Base-by-base conservation (phyloP, 257 asterid genomes). In the Plantago elongata region DNA sequence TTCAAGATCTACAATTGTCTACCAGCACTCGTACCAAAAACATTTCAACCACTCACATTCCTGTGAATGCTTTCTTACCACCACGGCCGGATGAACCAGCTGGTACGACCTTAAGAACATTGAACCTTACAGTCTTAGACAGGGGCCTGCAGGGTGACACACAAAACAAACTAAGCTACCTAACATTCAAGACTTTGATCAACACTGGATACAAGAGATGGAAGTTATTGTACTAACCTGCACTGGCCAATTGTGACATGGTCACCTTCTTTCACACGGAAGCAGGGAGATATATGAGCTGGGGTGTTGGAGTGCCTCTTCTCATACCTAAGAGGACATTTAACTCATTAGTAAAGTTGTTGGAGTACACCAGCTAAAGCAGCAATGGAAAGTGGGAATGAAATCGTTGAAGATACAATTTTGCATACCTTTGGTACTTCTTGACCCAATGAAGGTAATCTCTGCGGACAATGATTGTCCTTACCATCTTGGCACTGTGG, bases 41-140 rank as follows among this genome's bases (percentile, higher is more conserved):
- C 5, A 34, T 34, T 34, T 7, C 40, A 34, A 34, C 7, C 40
- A 63, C 61, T 84, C 84, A 87, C 76, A 84, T 69, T 54, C 89
- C 95, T 4, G 87, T 71, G 17, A 89, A 89, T 3, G 96, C 96
- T 80, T 89, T 89, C 88, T 89, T 89, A 17, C 96, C 96, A n/a
- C 61, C 96, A n/a, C 61, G 78, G n/a, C 83, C 82, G 16, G 95
- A 76, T 45, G 96, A 81, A 45, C 96, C 96, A 44, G 95, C 96
- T 43, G 96, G 95, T 51, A 80, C 15, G 47, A 85, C 96, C 81
- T 88, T 88, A 54, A 88, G 74, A 15, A 88, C 96, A 40, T 88
- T 88, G 60, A 88, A 88, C 77, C 96, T 76, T 59, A 88, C 96
- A 0, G 96, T 88, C 60, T 88, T 88, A 3, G 96, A 86, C 76